These are phyloP conservation scores for Fraxinus angustifolia DNA, from an alignment of 305 asterid genomes.

Conservation along the genomic window DNA sequence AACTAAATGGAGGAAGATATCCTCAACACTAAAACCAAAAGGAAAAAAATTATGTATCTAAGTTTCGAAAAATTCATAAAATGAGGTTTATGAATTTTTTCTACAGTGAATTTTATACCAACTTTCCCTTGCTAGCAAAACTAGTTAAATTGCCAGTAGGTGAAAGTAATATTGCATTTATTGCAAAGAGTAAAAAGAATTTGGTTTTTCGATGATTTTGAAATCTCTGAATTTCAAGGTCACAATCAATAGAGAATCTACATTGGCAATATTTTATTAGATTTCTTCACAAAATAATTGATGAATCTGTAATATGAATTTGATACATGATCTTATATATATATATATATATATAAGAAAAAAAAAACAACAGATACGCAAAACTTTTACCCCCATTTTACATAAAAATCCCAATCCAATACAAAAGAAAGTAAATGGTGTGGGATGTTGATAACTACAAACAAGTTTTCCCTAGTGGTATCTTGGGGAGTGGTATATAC, in stretches of 20 bases:
- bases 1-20: constrained; percentile 42
- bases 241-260: constrained; percentile 28
- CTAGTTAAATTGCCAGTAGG: constrained; percentile 52
- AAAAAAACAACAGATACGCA: neutral
- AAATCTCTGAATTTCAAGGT: neutral
- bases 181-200: neutral
- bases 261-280: neutral
- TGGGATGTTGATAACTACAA: neutral
- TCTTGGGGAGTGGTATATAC: neutral
- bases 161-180: constrained; percentile 46
- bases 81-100: neutral
- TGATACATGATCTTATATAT: constrained; percentile 17
- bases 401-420: neutral
- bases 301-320: neutral
- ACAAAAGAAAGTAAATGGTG: neutral
- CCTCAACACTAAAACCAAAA: constrained; percentile 49
- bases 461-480: neutral
- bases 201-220: neutral
- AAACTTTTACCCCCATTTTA: neutral
- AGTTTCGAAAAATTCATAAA: neutral
- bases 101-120: neutral
- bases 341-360: too few relatives aligned
- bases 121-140: constrained; percentile 63
- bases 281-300: constrained; percentile 17
- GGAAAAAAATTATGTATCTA: neutral